Percentiles rank a stretch among this genome's conserved stretches.
phyloP scores from a whole-genome alignment of 2,329 filamentous ascomycete genomes.

The Cladosporium sp. region DNA sequence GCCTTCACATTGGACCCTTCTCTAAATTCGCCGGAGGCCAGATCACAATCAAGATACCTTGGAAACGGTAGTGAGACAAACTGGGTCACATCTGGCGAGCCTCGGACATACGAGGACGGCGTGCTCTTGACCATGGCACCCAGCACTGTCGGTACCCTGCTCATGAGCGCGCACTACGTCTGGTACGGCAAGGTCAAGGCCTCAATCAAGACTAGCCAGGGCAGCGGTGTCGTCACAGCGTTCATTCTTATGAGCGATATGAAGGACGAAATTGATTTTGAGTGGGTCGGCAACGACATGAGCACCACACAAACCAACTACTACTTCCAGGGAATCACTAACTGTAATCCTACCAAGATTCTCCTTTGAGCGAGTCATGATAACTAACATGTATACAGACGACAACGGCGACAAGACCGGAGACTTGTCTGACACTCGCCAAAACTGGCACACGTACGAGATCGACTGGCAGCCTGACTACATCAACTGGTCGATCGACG shows the following conservation, averaged over 20 bases:
- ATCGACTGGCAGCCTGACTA: slow-evolving; percentile 87
- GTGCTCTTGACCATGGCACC: slow-evolving; percentile 85
- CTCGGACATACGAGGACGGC: slow-evolving; percentile 60
- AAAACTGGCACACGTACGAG: slow-evolving; percentile 82
- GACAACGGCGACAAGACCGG: slow-evolving; percentile 68
- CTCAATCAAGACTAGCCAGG: slow-evolving; percentile 77
- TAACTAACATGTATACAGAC: slow-evolving; percentile 49
- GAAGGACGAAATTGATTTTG: slow-evolving; percentile 98
- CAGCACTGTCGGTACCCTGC: slow-evolving; percentile 77
- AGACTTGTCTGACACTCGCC: slow-evolving; percentile 63
- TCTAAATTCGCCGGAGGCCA: slow-evolving; percentile 57
- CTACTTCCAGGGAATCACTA: slow-evolving; percentile 89
- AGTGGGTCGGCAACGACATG: slow-evolving; percentile 82
- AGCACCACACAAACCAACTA: slow-evolving; percentile 83
- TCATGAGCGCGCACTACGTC: slow-evolving; percentile 81
- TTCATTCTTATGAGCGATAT: slow-evolving; percentile 95
- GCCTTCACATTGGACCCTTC: slow-evolving; percentile 66
- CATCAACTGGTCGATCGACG: slow-evolving; percentile 85
- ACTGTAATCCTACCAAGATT: slow-evolving; percentile 61
- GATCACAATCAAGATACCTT: slow-evolving; percentile 74
- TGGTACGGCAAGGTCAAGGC: slow-evolving; percentile 96
- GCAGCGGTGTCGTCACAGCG: slow-evolving; percentile 86
- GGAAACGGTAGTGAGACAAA: slow-evolving; percentile 75
- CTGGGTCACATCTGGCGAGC: slow-evolving; percentile 83
- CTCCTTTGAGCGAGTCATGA: neutral